Percentiles rank a stretch among this genome's conserved stretches.
phyloP scores from a whole-genome alignment of 78 protist genomes.

The Speleostelium caveatum region DNA sequence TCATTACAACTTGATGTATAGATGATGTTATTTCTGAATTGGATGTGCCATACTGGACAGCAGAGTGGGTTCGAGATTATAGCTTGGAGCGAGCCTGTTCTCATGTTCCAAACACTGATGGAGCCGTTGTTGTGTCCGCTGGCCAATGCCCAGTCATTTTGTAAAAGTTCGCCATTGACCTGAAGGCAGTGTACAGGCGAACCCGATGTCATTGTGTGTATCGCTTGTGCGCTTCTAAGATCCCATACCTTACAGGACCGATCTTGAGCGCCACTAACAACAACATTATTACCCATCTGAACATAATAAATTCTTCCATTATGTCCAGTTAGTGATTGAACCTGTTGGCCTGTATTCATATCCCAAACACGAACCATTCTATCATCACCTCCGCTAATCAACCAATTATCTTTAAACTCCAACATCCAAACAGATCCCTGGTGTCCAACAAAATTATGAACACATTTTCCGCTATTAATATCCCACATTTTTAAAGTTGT shows the following conservation, averaged over 20 bases:
- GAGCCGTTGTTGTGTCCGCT: constrained; percentile 73
- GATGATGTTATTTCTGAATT: constrained; percentile 43
- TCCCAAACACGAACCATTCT: constrained; percentile 67
- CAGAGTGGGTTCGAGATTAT: constrained; percentile 41
- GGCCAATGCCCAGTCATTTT: constrained; percentile 51
- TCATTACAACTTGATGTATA: constrained; percentile 43
- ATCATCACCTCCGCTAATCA: constrained; percentile 69
- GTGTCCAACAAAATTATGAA: constrained; percentile 46
- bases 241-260: constrained; percentile 58
- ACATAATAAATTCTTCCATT: constrained; percentile 66
- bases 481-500: constrained; percentile 66
- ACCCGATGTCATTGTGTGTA: constrained; percentile 42
- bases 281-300: constrained; percentile 46
- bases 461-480: constrained; percentile 22
- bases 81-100: constrained; percentile 60
- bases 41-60: constrained; percentile 79
- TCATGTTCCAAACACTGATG: constrained; percentile 61
- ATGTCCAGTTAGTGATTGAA: constrained; percentile 32
- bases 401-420: constrained; percentile 45
- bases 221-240: constrained; percentile 5
- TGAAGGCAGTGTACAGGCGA: constrained; percentile 59
- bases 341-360: constrained; percentile 59
- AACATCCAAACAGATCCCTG: constrained; percentile 74
- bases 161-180: constrained; percentile 10
- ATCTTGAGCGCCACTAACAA: constrained; percentile 76